Conservation (phyloP, 164 flowering plant species). For the Magnolia officinalis region DNA sequence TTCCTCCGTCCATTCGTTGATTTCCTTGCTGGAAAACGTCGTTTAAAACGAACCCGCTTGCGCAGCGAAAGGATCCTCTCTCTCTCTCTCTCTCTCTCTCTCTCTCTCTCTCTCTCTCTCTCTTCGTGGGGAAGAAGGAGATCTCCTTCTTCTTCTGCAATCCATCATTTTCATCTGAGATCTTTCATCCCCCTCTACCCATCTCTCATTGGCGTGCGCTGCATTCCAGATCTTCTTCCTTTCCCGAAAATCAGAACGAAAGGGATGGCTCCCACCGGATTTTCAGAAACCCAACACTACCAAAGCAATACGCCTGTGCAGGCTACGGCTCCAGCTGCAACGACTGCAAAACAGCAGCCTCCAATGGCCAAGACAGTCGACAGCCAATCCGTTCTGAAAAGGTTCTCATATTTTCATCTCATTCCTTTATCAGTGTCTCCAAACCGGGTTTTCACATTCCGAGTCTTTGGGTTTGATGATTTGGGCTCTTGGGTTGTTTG, state of each 20-base stretch:
- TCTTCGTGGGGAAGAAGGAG: no score
- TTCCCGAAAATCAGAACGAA: background rate
- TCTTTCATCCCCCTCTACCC: no score
- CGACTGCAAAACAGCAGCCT: slow-evolving; percentile 32
- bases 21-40: background rate
- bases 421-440: background rate
- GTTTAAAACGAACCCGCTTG: background rate
- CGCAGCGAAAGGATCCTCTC: no score
- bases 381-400: slow-evolving; percentile 57
- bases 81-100: background rate
- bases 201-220: no score
- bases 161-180: no score
- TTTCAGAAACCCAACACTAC: slow-evolving; percentile 1
- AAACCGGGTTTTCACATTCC: background rate
- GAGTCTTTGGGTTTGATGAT: background rate
- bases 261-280: slow-evolving; percentile 3
- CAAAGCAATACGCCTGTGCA: slow-evolving; percentile 29
- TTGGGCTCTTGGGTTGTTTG: background rate
- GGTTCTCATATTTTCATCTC: slow-evolving; percentile 18
- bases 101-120: no score
- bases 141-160: background rate
- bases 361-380: slow-evolving; percentile 46
- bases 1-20: background rate
- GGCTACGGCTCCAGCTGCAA: slow-evolving; percentile 22
- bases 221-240: background rate